A percentile compares a stretch with the other conserved stretches of the same genome.
Evolutionary conservation across 108 stramenopile species (phyloP).

Genomic region (Mayamaea pseudoterrestris): DNA sequence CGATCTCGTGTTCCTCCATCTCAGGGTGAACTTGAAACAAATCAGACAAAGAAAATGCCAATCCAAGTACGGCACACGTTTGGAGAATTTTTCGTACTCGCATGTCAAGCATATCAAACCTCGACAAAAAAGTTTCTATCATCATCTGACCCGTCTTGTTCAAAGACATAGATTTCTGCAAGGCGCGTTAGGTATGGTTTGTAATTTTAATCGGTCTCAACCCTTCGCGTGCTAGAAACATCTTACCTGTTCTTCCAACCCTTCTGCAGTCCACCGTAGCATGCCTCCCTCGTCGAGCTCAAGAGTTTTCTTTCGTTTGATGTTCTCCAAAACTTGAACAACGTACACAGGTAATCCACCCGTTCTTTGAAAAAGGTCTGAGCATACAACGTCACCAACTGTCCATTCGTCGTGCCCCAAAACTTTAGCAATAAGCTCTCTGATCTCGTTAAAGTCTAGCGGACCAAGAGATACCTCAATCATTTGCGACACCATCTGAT

Average conservation of each 20-base stretch:
- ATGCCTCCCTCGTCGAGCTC: slow-evolving; percentile 10
- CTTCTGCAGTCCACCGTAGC: slow-evolving; percentile 12
- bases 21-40: slow-evolving; percentile 33
- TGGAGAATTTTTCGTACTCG: slow-evolving; percentile 37
- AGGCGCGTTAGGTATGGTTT: not conserved
- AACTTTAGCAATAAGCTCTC: slow-evolving; percentile 26
- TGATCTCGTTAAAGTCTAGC: slow-evolving; percentile 25
- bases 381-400: slow-evolving; percentile 22
- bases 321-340: slow-evolving; percentile 32
- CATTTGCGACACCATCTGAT: slow-evolving; percentile 11
- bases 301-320: slow-evolving; percentile 32
- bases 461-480: slow-evolving; percentile 19
- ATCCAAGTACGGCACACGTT: slow-evolving; percentile 38
- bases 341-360: slow-evolving; percentile 34
- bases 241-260: slow-evolving; percentile 9
- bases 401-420: slow-evolving; percentile 18
- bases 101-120: slow-evolving; percentile 40
- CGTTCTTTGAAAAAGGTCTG: slow-evolving; percentile 27
- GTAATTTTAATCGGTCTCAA: not conserved
- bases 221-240: not conserved
- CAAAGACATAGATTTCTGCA: slow-evolving; percentile 1
- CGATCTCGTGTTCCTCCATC: slow-evolving; percentile 19
- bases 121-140: slow-evolving; percentile 31
- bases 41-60: slow-evolving; percentile 32
- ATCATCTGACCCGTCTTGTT: slow-evolving; percentile 10